A percentile compares a stretch with the other conserved stretches of the same genome.
These are phyloP conservation scores for Salicornia ramosissima DNA, from an alignment of 148 eudicot genomes.

Conservation along the genomic window DNA sequence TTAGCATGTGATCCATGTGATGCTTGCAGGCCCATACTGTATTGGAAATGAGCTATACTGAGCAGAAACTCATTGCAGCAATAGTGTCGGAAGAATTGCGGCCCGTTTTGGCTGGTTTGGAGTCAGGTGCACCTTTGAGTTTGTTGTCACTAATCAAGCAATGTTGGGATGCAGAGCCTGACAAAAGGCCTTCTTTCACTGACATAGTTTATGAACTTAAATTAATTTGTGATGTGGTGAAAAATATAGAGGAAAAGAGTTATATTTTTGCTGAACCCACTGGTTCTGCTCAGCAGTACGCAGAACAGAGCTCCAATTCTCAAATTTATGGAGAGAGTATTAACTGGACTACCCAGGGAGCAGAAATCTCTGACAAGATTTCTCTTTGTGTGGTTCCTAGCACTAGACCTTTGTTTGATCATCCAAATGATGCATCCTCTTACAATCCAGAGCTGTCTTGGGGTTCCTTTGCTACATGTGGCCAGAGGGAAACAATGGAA, in stretches of 20 bases:
- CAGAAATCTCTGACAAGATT: constrained; percentile 32
- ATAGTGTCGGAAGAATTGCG: constrained; percentile 79
- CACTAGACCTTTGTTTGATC: constrained; percentile 30
- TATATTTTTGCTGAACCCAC: constrained; percentile 18
- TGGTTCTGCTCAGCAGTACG: constrained; percentile 22
- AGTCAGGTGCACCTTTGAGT: constrained; percentile 43
- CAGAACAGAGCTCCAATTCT: constrained; percentile 23
- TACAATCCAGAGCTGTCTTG: constrained; percentile 71
- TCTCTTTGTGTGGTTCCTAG: constrained; percentile 32
- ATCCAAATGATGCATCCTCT: constrained; percentile 27
- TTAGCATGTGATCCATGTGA: not conserved
- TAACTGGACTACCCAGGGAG: constrained; percentile 68
- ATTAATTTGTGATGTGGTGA: constrained; percentile 36
- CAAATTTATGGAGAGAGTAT: constrained; percentile 38
- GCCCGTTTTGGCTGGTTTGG: constrained; percentile 60
- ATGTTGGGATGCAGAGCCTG: constrained; percentile 76
- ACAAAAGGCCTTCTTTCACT: constrained; percentile 69
- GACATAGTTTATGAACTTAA: constrained; percentile 60
- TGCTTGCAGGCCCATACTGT: constrained; percentile 94
- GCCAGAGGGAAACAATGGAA: constrained; percentile 93
- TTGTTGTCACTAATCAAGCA: constrained; percentile 56
- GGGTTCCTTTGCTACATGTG: constrained; percentile 89
- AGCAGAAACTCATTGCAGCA: constrained; percentile 93
- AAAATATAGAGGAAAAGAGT: constrained; percentile 20
- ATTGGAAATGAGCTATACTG: constrained; percentile 95